Evolutionary conservation across 2,329 filamentous ascomycete species (phyloP), one percentile per base, ranked within the genome.

Genomic region (Chalaropsis ovoidea): DNA sequence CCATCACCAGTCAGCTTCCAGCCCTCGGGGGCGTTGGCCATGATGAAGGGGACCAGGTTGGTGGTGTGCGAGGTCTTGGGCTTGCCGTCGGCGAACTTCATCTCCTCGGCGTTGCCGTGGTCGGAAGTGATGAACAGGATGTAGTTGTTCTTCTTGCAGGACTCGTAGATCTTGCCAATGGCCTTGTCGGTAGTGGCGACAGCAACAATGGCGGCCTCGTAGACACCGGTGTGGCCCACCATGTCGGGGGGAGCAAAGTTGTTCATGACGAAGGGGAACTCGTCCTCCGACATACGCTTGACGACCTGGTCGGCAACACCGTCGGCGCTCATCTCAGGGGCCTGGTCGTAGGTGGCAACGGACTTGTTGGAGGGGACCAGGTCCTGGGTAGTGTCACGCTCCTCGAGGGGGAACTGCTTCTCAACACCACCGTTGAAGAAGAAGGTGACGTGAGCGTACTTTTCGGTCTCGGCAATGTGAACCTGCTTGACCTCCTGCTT

Each of bases 381-480:
- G 74, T 87, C 84, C 75, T 86, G 84, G 35, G 76, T 77, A 81
- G 96, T 88, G 73, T 99, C 94, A 70, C 94, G 89, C 69, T 87
- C 86, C 79, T 99, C 94, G 61, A 91, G 87, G 64, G 88, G 86
- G 78, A 96, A 99, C 69, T 90, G 89, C 81, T 96, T 95, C 80
- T 99, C 94, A 64, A 96, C 89, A 74, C 94, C 94, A 67, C 94
- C 94, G 79, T 99, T 99, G 86, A 97, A 97, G 84, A 97, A 97
- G 84, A 97, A 97, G 66, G 94, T 97, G 69, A 99, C 94, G 79
- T 99, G 94, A 43, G 94, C 94, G 77, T 99, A 99, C 81, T 99
- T 99, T 78, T 99, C 94, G 1, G 94, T 99, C 83, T 99, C 94
- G 66, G 94, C 94, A 71, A 97, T 84, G 80, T 99, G 94, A 71